Evolutionary conservation across 1,284 basidiomycete genomes (phyloP), one percentile per base, ranked within the genome.

Genomic region (Cryptococcus sp.): DNA sequence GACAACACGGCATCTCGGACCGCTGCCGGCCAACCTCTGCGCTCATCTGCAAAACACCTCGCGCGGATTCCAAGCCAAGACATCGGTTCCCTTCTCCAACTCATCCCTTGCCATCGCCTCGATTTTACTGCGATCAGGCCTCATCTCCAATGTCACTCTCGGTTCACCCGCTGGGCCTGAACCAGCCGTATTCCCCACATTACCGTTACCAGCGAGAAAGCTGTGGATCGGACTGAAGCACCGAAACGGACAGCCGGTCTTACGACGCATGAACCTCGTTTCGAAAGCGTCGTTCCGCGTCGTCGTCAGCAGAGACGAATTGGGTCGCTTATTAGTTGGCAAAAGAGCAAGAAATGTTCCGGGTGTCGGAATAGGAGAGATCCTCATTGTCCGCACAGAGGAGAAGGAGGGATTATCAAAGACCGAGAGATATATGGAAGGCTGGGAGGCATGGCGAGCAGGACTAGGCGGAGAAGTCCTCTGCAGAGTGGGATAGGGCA

Each of bases 371-470:
- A 71, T 78, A 53, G 78, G 76, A 25, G 78, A 79, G 62, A 65
- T 79, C 41, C 57, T 79, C 55, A 65, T 79, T 22, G 59, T 79
- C 16, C 70, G 67, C 52, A 72, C 73, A 30, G 46, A 56, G 25
- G 51, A 66, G 15, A 66, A 70, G 46, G 27, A 39, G 15, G 69
- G 65, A 11, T 61, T 67, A 46, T 61, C 53, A 38, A 70, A 70
- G 23, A 61, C 48, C 25, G 65, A 70, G 17, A 60, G 62, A 25
- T 76, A 71, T 59, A 67, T 76, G 69, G 78, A 79, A 56, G 78
- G 78, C 8, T 79, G 77, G 77, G 76, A 79, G 60, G 78, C 78
- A 35, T 79, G 71, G 73, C 64, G 76, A 55, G 69, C 69, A 16
- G 78, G 78, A 20, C 62, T 76, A 40, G 78, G 78, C 17, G 78